Base-by-base conservation (phyloP, 2,329 filamentous ascomycete species). In the Aspergillus arachidicola region DNA sequence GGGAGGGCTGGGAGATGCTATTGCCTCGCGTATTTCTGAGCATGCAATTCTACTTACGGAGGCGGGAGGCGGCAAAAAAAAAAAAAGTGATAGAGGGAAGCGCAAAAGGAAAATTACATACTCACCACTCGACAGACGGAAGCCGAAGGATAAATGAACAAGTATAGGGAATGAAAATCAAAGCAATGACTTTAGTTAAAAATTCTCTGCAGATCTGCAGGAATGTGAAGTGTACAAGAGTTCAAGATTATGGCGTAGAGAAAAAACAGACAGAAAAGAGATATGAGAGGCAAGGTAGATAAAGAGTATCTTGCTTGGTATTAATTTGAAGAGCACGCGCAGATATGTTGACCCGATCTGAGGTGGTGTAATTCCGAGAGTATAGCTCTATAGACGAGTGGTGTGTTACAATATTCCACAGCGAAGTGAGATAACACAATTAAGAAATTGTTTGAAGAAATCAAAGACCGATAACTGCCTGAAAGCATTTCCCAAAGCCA, bases 1-100 rank as follows among this genome's bases (percentile, higher is more conserved):
- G 63, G 63, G 60, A 69, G 71, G 74, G 73, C 74, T 75, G 74
- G 71, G 66, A 69, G 73, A 71, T 74, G 71, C 73, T 64, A 68
- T 67, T 62, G 70, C 62, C 64, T 66, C 57, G 74, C 73, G 75
- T 77, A 77, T 69, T 72, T 75, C 70, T 75, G 70, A 75, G 75
- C 70, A 76, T 75, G 72, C 68, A 70, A 61, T 61, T 62, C 59
- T 64, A 62, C 46, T 45, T 45, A 30, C n/a, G 46, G 50, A 61
- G 50, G 54, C 57, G 60, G 51, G 50, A 61, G 50, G 54, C 57
- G 60, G 64, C 58, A 62, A 58, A 58, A 61, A 62, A 57, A 62
- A 28, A 28, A 43, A 57, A 19, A 60, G 46, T 50, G 58, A 64
- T 57, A 60, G 30, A 59, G 30, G 14, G 57, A 59, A 45, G 36